These are phyloP conservation scores for Penicillium glabrum DNA, from an alignment of 2,329 filamentous ascomycete species.

Conservation along the genomic window DNA sequence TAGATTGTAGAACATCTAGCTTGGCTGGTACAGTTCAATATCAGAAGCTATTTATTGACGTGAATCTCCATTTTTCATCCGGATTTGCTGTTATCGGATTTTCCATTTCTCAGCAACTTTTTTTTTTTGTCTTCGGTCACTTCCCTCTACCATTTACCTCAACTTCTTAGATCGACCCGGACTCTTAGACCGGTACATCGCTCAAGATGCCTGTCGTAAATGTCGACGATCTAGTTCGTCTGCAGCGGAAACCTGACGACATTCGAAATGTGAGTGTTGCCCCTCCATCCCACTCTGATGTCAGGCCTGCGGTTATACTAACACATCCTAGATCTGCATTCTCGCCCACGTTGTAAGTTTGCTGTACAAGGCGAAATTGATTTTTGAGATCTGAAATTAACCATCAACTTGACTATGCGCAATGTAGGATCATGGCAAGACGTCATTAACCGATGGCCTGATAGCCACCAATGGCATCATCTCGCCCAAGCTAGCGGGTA, in stretches of 20 bases:
- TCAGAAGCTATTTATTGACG: background rate
- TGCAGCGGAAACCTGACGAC: constrained; percentile 84
- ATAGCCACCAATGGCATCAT: constrained; percentile 99
- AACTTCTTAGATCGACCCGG: constrained; percentile 6
- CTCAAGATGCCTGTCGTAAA: constrained; percentile 83
- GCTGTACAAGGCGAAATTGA: background rate
- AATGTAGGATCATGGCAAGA: constrained; percentile 87
- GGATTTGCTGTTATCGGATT: background rate
- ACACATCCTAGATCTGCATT: constrained; percentile 75
- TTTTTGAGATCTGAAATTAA: background rate
- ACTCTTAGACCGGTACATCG: constrained; percentile 13
- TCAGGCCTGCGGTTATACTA: constrained; percentile 26
- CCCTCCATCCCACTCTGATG: constrained; percentile 32
- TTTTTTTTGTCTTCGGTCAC: constrained; percentile 18
- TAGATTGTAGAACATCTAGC: background rate
- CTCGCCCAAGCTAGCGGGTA: constrained; percentile 93
- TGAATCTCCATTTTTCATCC: background rate
- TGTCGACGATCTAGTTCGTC: constrained; percentile 82
- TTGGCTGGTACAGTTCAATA: background rate
- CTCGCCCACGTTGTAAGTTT: constrained; percentile 80
- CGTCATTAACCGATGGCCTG: constrained; percentile 90
- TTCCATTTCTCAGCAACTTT: constrained; percentile 24
- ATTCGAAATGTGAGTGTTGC: constrained; percentile 77
- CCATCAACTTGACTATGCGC: constrained; percentile 2
- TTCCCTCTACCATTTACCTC: constrained; percentile 14